These are phyloP conservation scores for Chenopodium berlandieri DNA, from an alignment of 148 eudicot genomes.

Conservation along the genomic window DNA sequence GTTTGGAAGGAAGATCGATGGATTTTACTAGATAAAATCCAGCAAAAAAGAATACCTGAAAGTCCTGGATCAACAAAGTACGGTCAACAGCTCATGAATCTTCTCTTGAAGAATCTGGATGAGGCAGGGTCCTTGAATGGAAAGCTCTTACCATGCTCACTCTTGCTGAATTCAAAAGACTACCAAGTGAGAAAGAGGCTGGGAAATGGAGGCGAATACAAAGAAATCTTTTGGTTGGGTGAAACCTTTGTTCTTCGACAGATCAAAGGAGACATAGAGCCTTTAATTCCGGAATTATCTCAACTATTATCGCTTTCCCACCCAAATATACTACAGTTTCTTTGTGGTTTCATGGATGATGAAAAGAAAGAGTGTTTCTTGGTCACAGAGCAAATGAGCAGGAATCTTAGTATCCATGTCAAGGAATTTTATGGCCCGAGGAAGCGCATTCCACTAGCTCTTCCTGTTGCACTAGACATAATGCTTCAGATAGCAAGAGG, in stretches of 20 bases:
- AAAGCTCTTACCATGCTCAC: constrained; percentile 43
- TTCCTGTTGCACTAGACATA: constrained; percentile 58
- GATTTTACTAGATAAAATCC: constrained; percentile 45
- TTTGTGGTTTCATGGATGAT: constrained; percentile 62
- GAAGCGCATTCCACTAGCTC: constrained; percentile 51
- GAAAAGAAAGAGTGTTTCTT: constrained; percentile 62
- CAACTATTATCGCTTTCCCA: constrained; percentile 51
- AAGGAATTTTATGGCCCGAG: constrained; percentile 50
- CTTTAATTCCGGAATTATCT: constrained; percentile 42
- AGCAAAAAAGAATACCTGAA: constrained; percentile 32
- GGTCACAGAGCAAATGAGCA: constrained; percentile 75
- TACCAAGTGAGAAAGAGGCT: constrained; percentile 60
- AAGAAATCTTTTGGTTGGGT: constrained; percentile 80
- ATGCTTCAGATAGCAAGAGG: constrained; percentile 91
- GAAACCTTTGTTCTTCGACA: constrained; percentile 68
- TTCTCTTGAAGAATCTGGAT: constrained; percentile 46
- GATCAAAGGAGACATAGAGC: constrained; percentile 46
- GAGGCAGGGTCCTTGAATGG: constrained; percentile 29
- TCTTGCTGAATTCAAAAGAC: constrained; percentile 60
- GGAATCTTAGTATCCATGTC: constrained; percentile 50
- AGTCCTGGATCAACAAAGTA: constrained; percentile 32
- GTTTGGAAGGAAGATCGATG: constrained; percentile 63
- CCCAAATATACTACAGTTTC: constrained; percentile 58
- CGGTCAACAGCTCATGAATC: constrained; percentile 40
- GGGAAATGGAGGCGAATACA: constrained; percentile 60